A percentile compares a stretch with the other conserved stretches of the same genome.
Evolutionary conservation across 768 basidiomycete genomes (phyloP).

Genomic region (Mycena belliarum): DNA sequence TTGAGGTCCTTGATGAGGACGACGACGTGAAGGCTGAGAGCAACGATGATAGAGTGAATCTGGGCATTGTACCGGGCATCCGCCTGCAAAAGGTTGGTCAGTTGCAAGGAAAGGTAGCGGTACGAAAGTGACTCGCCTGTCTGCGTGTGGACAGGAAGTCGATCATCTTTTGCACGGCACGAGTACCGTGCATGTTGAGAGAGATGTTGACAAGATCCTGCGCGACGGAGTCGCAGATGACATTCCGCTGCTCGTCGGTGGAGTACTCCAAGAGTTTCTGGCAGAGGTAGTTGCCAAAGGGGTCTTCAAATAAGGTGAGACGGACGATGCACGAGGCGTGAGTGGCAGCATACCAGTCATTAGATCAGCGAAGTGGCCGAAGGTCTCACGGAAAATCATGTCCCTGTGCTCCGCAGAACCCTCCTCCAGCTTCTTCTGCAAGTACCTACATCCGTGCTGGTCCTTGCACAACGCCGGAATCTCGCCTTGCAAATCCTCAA

Average conservation of each 20-base stretch:
- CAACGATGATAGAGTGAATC: slow-evolving; percentile 96
- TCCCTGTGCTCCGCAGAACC: slow-evolving; percentile 94
- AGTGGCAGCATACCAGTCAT: slow-evolving; percentile 78
- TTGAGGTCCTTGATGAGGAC: slow-evolving; percentile 99
- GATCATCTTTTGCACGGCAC: slow-evolving; percentile 99
- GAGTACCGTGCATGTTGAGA: slow-evolving; percentile 99
- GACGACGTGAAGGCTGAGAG: slow-evolving; percentile 95
- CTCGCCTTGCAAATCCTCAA: slow-evolving; percentile 95
- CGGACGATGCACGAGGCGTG: neutral
- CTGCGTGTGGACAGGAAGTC: slow-evolving; percentile 95
- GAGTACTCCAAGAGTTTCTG: slow-evolving; percentile 97
- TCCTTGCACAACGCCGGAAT: slow-evolving; percentile 95
- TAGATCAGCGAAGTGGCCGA: slow-evolving; percentile 94
- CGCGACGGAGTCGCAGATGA: slow-evolving; percentile 96
- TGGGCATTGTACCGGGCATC: slow-evolving; percentile 83
- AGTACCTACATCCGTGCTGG: slow-evolving; percentile 96
- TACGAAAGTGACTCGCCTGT: slow-evolving; percentile 63
- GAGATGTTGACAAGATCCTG: slow-evolving; percentile 98
- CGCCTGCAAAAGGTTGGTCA: slow-evolving; percentile 63
- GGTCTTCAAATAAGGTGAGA: slow-evolving; percentile 55
- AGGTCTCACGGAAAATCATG: slow-evolving; percentile 99
- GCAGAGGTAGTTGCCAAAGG: slow-evolving; percentile 98
- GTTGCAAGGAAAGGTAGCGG: slow-evolving; percentile 41
- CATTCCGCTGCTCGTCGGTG: slow-evolving; percentile 94
- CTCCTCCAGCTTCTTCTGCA: slow-evolving; percentile 99